phyloP scores from a whole-genome alignment of 805 yeast genomes.

The Isabelozyma rhagii region DNA sequence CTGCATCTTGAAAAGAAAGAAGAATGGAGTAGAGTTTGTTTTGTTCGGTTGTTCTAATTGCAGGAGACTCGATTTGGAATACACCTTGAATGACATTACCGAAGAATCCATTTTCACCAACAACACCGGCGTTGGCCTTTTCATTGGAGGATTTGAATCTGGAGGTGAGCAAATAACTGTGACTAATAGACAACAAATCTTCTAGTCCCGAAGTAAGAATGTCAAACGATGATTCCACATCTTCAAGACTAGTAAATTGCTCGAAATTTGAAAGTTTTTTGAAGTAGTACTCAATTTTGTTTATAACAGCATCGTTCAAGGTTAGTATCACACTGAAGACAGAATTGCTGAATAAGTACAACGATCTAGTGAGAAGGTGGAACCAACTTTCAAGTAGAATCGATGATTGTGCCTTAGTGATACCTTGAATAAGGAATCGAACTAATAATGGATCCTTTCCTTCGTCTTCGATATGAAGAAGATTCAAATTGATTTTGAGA shows the following conservation, averaged over 20 bases:
- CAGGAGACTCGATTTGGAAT: constrained; percentile 67
- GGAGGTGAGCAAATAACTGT: constrained; percentile 47
- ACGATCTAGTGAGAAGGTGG: constrained; percentile 47
- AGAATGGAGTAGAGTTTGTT: constrained; percentile 55
- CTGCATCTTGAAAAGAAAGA: constrained; percentile 62
- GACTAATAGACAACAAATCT: constrained; percentile 57
- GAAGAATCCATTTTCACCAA: constrained; percentile 50
- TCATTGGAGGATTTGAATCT: constrained; percentile 9
- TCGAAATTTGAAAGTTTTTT: constrained; percentile 15
- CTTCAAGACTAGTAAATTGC: constrained; percentile 11
- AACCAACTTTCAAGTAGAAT: constrained; percentile 47
- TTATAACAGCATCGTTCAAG: constrained; percentile 49
- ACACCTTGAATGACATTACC: constrained; percentile 76
- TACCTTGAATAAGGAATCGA: constrained; percentile 48
- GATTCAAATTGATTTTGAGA: constrained; percentile 21
- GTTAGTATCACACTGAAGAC: constrained; percentile 56
- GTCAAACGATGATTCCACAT: constrained; percentile 43
- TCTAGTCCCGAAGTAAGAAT: constrained; percentile 61
- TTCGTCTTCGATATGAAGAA: constrained; percentile 27
- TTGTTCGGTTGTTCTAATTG: constrained; percentile 46
- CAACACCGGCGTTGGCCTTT: neutral
- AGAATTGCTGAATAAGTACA: constrained; percentile 48
- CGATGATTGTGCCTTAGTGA: constrained; percentile 43
- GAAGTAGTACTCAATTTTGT: constrained; percentile 34
- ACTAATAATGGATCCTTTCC: constrained; percentile 30